phyloP scores from a whole-genome alignment of 805 yeast genomes.

The Monosporozyma aerobia region DNA sequence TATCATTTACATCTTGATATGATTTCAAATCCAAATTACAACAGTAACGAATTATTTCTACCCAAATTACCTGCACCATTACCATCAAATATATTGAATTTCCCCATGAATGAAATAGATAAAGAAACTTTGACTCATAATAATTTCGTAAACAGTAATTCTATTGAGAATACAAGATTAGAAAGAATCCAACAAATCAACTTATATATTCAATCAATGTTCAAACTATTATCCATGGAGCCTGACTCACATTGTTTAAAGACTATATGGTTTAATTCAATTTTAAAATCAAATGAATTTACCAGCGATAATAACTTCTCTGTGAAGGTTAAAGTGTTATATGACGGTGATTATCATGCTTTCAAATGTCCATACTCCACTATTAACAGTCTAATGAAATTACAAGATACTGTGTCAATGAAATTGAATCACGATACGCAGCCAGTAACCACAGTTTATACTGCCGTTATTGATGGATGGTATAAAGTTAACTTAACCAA shows the following conservation, averaged over 20 bases:
- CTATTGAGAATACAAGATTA: not conserved
- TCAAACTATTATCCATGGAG: not conserved
- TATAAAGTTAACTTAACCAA: conserved; percentile 12
- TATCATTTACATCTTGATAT: conserved; percentile 15
- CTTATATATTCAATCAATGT: conserved; percentile 4
- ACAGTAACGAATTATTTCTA: not conserved
- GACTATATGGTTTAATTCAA: conserved; percentile 7
- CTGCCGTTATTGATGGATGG: conserved; percentile 15
- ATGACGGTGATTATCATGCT: conserved; percentile 17
- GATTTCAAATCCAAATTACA: conserved; percentile 1
- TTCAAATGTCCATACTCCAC: conserved; percentile 11
- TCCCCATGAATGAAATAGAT: not conserved
- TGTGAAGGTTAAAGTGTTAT: conserved; percentile 16
- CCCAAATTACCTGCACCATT: conserved; percentile 12
- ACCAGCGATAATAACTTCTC: not conserved
- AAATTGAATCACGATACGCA: not conserved
- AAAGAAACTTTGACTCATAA: not conserved
- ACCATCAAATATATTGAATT: not conserved
- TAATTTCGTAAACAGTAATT: not conserved
- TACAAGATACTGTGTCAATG: conserved; percentile 3
- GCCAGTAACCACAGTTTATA: not conserved
- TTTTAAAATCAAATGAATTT: not conserved
- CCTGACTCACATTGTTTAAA: not conserved
- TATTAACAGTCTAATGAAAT: conserved; percentile 8
- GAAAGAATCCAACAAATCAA: conserved; percentile 10